Evolutionary conservation across 495 filamentous ascomycete species (phyloP).

Genomic region (Lasiosphaeria ovina): DNA sequence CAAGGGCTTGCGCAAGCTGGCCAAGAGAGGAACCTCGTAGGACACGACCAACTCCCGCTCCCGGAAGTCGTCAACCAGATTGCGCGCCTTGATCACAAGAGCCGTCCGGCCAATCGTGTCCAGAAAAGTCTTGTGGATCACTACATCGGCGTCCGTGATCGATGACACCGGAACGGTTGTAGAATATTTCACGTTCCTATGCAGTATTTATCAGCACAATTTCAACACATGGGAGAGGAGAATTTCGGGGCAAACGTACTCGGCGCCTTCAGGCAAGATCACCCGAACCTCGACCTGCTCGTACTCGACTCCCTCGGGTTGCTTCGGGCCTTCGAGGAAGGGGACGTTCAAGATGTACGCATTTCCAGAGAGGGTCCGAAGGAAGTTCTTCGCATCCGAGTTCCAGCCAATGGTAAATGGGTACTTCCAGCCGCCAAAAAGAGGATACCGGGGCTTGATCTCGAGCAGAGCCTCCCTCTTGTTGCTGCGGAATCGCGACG

Average conservation of each 20-base stretch:
- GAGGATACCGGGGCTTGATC: slow-evolving; percentile 84
- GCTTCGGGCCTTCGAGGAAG: slow-evolving; percentile 91
- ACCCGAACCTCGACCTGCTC: slow-evolving; percentile 76
- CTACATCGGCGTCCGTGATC: slow-evolving; percentile 54
- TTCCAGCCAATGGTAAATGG: slow-evolving; percentile 96
- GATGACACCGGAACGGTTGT: slow-evolving; percentile 59
- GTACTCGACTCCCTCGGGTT: slow-evolving; percentile 79
- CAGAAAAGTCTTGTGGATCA: slow-evolving; percentile 72
- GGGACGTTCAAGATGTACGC: slow-evolving; percentile 87
- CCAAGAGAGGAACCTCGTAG: slow-evolving; percentile 79
- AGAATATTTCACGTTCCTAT: slow-evolving; percentile 65
- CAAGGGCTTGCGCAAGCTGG: slow-evolving; percentile 80
- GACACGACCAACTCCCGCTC: slow-evolving; percentile 78
- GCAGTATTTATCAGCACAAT: not conserved
- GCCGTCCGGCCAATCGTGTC: slow-evolving; percentile 88
- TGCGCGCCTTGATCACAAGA: slow-evolving; percentile 75
- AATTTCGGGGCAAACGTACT: slow-evolving; percentile 53
- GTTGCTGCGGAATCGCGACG: slow-evolving; percentile 79
- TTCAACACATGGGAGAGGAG: not conserved
- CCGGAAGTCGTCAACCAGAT: slow-evolving; percentile 83
- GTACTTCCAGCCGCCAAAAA: slow-evolving; percentile 98
- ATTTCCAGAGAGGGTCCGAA: slow-evolving; percentile 62
- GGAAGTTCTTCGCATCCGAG: slow-evolving; percentile 70
- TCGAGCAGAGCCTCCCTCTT: slow-evolving; percentile 78
- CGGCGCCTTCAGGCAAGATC: slow-evolving; percentile 86